phyloP scores from a whole-genome alignment of 306 rosid genomes.

The Casuarina cunninghamiana region DNA sequence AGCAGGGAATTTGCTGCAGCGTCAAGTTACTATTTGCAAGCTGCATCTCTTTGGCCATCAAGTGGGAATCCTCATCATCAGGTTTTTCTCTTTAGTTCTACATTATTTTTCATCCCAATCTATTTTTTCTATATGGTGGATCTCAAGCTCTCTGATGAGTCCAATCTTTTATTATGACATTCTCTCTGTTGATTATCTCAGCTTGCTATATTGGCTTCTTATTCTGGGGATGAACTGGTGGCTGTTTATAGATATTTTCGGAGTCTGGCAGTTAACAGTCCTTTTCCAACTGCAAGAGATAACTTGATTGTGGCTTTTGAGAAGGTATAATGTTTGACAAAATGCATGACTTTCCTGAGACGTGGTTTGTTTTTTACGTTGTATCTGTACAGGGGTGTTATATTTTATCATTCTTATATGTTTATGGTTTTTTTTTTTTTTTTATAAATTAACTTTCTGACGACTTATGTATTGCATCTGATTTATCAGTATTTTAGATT shows the following conservation, averaged over 20 bases:
- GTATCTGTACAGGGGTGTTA: background rate
- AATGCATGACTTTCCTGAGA: background rate
- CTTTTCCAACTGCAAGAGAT: conserved; percentile 94
- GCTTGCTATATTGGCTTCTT: conserved; percentile 97
- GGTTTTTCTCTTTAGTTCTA: conserved; percentile 41
- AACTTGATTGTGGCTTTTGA: conserved; percentile 93
- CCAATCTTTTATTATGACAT: conserved; percentile 20
- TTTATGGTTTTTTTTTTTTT: background rate
- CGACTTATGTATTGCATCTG: too few relatives aligned
- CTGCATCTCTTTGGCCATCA: conserved; percentile 87
- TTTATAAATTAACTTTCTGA: background rate
- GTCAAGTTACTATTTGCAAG: conserved; percentile 93
- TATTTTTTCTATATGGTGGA: conserved; percentile 5
- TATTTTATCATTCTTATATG: background rate
- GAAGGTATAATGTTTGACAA: conserved; percentile 58
- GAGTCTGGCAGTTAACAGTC: conserved; percentile 86
- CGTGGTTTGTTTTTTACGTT: background rate
- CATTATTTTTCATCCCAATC: background rate
- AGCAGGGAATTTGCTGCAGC: conserved; percentile 90
- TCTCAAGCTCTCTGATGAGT: conserved; percentile 7
- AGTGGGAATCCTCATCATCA: conserved; percentile 98
- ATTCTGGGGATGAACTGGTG: conserved; percentile 77
- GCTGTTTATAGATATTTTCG: conserved; percentile 88
- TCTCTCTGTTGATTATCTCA: conserved; percentile 31
- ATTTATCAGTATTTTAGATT: background rate